Evolutionary conservation across 2,329 filamentous ascomycete genomes (phyloP).

Genomic region (Didymellaceae sp.): DNA sequence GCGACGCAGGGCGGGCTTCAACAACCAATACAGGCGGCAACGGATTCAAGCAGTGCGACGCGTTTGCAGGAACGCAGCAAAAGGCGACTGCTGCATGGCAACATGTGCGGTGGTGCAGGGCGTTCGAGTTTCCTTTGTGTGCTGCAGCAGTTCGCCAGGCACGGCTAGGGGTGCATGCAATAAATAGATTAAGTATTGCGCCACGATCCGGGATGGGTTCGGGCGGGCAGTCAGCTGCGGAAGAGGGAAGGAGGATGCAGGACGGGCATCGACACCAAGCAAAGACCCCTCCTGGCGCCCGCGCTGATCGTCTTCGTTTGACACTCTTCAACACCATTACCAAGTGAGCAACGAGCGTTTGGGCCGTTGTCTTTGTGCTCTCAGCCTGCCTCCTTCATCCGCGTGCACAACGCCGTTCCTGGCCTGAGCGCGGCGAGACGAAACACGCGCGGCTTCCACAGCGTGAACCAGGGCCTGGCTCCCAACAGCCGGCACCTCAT

Average conservation of each 20-base stretch:
- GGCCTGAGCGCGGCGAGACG: slow-evolving; percentile 16
- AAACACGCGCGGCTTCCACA: slow-evolving; percentile 21
- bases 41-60: slow-evolving; percentile 5
- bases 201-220: slow-evolving; percentile 18
- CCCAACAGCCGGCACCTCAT: slow-evolving; percentile 17
- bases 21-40: slow-evolving; percentile 4
- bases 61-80: slow-evolving; percentile 18
- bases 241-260: slow-evolving; percentile 4
- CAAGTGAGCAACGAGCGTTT: slow-evolving; percentile 11
- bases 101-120: slow-evolving; percentile 13
- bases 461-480: slow-evolving; percentile 14
- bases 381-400: slow-evolving; percentile 7
- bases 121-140: slow-evolving; percentile 6
- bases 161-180: slow-evolving; percentile 14
- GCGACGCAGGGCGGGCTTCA: slow-evolving; percentile 8
- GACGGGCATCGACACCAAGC: slow-evolving; percentile 6
- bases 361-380: slow-evolving; percentile 8
- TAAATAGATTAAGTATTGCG: slow-evolving; percentile 19
- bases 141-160: slow-evolving; percentile 13
- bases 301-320: slow-evolving; percentile 15
- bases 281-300: slow-evolving; percentile 13
- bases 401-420: slow-evolving; percentile 12
- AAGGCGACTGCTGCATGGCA: slow-evolving; percentile 3
- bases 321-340: slow-evolving; percentile 17
- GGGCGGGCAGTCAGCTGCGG: slow-evolving; percentile 21